Evolutionary conservation across 441 rosid genomes (phyloP).

Genomic region (Croton laevigatus): DNA sequence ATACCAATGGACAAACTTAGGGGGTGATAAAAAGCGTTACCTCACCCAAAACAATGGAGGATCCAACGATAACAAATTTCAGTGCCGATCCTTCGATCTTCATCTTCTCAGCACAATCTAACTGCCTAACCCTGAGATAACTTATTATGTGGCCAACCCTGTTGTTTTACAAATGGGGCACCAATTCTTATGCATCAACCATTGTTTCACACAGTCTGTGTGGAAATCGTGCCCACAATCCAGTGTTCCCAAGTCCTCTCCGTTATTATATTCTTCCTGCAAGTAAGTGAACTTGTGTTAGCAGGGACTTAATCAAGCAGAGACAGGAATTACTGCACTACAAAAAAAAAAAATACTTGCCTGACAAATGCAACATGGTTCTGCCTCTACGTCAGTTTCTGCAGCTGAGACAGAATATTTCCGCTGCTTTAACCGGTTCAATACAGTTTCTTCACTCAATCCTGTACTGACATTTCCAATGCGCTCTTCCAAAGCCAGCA

Average conservation of each 20-base stretch:
- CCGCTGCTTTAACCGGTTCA: constrained; percentile 40
- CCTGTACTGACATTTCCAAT: constrained; percentile 93
- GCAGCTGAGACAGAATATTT: constrained; percentile 27
- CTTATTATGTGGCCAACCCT: too few relatives aligned
- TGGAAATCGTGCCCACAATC: constrained; percentile 86
- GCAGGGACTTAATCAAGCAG: neutral
- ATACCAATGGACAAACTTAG: neutral
- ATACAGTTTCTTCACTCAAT: constrained; percentile 62
- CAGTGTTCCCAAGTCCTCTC: constrained; percentile 65
- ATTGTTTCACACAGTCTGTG: constrained; percentile 59
- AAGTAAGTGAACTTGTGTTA: constrained; percentile 1
- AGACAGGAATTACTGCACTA: neutral
- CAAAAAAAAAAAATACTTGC: constrained; percentile 32
- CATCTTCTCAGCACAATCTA: too few relatives aligned
- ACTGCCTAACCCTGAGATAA: too few relatives aligned
- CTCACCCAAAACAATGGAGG: neutral
- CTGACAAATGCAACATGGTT: constrained; percentile 91
- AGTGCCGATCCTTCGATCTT: too few relatives aligned
- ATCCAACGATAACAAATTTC: too few relatives aligned
- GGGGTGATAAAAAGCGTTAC: neutral
- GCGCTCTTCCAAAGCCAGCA: constrained; percentile 83
- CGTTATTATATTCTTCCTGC: constrained; percentile 78
- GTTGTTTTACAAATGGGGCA: constrained; percentile 14
- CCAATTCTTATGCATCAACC: constrained; percentile 40
- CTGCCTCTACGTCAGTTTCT: constrained; percentile 42